These are phyloP conservation scores for Trichocomaceae sp. DNA, from an alignment of 2,329 filamentous ascomycete genomes.

Conservation along the genomic window DNA sequence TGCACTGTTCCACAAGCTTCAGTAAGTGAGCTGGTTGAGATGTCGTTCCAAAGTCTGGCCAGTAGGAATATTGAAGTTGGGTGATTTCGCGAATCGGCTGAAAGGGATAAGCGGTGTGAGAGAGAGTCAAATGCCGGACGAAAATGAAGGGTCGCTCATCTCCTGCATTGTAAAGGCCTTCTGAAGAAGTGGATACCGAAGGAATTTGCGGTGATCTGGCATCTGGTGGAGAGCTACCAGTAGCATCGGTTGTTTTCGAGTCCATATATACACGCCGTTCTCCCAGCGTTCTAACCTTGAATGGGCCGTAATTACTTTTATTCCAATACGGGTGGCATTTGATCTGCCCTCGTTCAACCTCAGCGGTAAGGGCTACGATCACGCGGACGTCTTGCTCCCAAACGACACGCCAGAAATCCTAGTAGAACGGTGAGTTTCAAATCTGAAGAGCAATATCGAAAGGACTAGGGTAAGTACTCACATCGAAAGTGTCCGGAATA, in stretches of 20 bases:
- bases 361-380: slow-evolving; percentile 93
- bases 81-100: slow-evolving; percentile 85
- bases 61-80: slow-evolving; percentile 89
- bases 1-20: slow-evolving; percentile 81
- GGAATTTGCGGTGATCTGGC: slow-evolving; percentile 32
- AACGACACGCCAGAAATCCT: slow-evolving; percentile 97
- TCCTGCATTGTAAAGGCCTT: slow-evolving; percentile 24
- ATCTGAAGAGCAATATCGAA: background rate
- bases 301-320: slow-evolving; percentile 65
- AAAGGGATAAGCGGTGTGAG: slow-evolving; percentile 70
- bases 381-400: slow-evolving; percentile 96
- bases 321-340: slow-evolving; percentile 97
- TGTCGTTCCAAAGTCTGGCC: slow-evolving; percentile 94
- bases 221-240: slow-evolving; percentile 31
- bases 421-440: slow-evolving; percentile 1
- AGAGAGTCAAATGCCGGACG: slow-evolving; percentile 79
- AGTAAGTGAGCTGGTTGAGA: slow-evolving; percentile 82
- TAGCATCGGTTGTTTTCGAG: slow-evolving; percentile 43
- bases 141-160: slow-evolving; percentile 67
- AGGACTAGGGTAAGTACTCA: slow-evolving; percentile 41
- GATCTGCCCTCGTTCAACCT: slow-evolving; percentile 83
- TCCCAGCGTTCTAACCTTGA: slow-evolving; percentile 69
- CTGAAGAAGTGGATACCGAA: slow-evolving; percentile 22
- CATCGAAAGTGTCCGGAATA: slow-evolving; percentile 82
- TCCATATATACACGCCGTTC: slow-evolving; percentile 79